Evolutionary conservation across 352 stramenopile genomes (phyloP).

Genomic region (Phytophthora aleatoria): DNA sequence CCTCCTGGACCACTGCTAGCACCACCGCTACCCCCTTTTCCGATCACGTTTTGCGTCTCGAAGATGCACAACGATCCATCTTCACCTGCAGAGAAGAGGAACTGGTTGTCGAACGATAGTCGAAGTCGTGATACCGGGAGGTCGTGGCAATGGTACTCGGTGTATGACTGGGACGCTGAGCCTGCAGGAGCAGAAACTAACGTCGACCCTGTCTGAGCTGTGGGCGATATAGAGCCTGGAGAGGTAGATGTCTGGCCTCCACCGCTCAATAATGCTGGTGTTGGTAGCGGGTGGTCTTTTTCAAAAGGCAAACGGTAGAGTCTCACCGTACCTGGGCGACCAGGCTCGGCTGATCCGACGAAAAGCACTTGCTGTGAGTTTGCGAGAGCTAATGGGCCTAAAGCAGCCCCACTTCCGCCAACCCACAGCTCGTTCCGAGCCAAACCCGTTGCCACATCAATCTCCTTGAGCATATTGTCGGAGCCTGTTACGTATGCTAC

Average conservation of each 20-base stretch:
- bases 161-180: constrained; percentile 38
- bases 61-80: constrained; percentile 93
- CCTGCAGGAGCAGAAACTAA: constrained; percentile 15
- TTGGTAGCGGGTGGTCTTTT: constrained; percentile 41
- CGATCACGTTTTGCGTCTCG: constrained; percentile 74
- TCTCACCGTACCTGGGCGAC: constrained; percentile 68
- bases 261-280: constrained; percentile 15
- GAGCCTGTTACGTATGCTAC: constrained; percentile 91
- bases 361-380: constrained; percentile 92
- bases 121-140: constrained; percentile 73
- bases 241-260: constrained; percentile 13
- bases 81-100: constrained; percentile 92
- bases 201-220: constrained; percentile 22
- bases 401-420: constrained; percentile 33
- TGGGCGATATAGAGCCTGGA: constrained; percentile 23
- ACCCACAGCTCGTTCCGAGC: constrained; percentile 64
- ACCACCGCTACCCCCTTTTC: constrained; percentile 30
- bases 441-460: constrained; percentile 77
- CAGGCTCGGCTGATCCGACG: constrained; percentile 78
- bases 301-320: constrained; percentile 76
- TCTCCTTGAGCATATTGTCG: constrained; percentile 89
- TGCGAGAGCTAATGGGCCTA: constrained; percentile 86
- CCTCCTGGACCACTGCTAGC: constrained; percentile 26
- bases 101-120: constrained; percentile 90
- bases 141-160: constrained; percentile 84